Base-by-base conservation (phyloP, 306 rosid genomes). In the Malus fusca region DNA sequence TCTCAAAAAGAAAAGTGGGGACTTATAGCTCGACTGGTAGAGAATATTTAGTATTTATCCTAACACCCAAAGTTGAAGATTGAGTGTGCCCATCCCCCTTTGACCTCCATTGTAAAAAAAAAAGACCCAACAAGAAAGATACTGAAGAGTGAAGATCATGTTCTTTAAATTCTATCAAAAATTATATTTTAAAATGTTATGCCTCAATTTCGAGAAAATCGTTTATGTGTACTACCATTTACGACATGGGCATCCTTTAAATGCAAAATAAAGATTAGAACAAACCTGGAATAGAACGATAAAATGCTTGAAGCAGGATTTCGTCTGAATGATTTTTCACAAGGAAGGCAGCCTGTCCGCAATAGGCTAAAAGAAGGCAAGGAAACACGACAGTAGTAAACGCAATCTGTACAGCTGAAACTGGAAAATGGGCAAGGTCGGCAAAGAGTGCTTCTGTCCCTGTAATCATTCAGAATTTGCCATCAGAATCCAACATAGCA, bases 401-500 rank as follows among this genome's bases (percentile, higher is more conserved):
- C 65, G 99, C 99, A 78, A 96, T 81, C 85, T 96, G 99, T 77
- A 96, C 88, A 58, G 98, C 95, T 53, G 93, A 83, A 85, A 96
- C 97, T n/a, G 98, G 99, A 82, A 92, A 96, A 89, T 96, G 90
- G 75, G 96, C 84, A 60, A 96, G 89, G 82, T 96, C 99, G 0
- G 99, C 99, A 66, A 96, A 96, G 68, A 96, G 92, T 59, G 99
- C 99, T 84, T 96, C 99, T 3, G 99, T 96, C 82, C 99, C 99
- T 96, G 93, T 72, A 79, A 78, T 75, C 75, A 78, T 73, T 75
- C 72, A 83, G 35, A 51, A 70, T 40, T 77, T 69, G 44, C 78
- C 48, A 75, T 80, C 82, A 82, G 77, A 73, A 60, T 33, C 37
- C 44, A 84, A 75, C 35, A 79, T 71, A 73, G 67, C 18, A 56